Evolutionary conservation across 345 rosid species (phyloP).

Genomic region (Hibiscus trionum): DNA sequence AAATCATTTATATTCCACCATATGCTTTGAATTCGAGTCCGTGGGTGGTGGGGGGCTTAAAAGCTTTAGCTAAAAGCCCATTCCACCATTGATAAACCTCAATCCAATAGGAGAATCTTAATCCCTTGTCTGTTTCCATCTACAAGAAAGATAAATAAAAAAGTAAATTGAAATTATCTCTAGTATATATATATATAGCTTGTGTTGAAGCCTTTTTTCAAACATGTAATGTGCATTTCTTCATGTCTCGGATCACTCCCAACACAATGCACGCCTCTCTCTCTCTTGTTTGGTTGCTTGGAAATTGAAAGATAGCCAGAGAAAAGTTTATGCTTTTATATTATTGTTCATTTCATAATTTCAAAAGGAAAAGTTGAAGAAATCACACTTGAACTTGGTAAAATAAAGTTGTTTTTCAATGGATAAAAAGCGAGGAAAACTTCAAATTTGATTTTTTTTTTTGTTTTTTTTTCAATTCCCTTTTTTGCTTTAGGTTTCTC

Average conservation of each 20-base stretch:
- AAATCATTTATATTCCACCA: conserved; percentile 22
- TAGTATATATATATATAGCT: not conserved
- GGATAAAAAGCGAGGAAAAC: not conserved
- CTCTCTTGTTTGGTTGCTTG: conserved; percentile 13
- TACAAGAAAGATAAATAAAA: not conserved
- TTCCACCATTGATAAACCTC: not conserved
- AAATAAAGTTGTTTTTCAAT: no score
- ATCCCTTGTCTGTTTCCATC: not conserved
- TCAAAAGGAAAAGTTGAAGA: no score
- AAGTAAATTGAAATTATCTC: not conserved
- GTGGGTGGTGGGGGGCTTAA: not conserved
- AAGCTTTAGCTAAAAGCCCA: not conserved
- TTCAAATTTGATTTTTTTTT: not conserved
- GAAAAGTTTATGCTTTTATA: no score
- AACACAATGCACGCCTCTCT: conserved; percentile 30
- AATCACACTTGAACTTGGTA: no score
- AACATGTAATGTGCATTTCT: conserved; percentile 14
- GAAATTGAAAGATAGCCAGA: not conserved
- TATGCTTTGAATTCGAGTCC: no score
- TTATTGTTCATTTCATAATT: no score
- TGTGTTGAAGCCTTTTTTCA: not conserved
- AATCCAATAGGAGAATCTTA: not conserved
- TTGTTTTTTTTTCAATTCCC: not conserved
- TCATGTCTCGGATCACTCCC: conserved; percentile 12
- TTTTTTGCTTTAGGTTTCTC: not conserved